Base-by-base conservation (phyloP, 495 filamentous ascomycete genomes). In the Arthonia radiata region DNA sequence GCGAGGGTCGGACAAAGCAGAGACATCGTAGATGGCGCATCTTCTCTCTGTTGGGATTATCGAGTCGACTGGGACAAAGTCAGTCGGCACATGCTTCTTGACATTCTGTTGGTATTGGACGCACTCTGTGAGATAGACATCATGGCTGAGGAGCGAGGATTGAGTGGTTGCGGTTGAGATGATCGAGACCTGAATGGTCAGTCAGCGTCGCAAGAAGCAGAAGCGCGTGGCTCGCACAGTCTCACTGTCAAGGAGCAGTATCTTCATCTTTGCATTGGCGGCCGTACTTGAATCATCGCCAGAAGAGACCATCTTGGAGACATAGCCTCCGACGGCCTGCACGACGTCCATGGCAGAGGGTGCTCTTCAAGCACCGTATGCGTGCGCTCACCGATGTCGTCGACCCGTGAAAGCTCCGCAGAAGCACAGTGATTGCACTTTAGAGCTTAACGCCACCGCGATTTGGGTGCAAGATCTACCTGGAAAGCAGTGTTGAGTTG, bases 21-120 rank as follows among this genome's bases (percentile, higher is more conserved):
- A 94, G 53, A 48, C 86, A 97, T 16, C 79, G 69, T 22, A 97
- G 56, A 53, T 97, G 86, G 44, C 86, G 72, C 86, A 94, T 94
- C 58, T 89, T 91, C 52, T 97, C 89, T 24, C 86, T 66, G 33
- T 76, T 69, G 27, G 58, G 51, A 43, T 93, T 97, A 43, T 92
- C 86, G 23, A 97, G 50, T 29, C 89, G 79, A 48, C 58, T 63
- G 32, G 4, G 22, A 8, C n/a, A n/a, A 28, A 5, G 22, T 1
- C 3, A 15, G 27, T 52, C 27, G 51, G 36, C 28, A 31, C 5
- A 4, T 4, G 17, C 13, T 26, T n/a, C 23, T 15, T 10, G 23
- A 23, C 8, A 15, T 25, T 4, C 5, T 13, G 14, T 13, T 15
- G 12, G 17, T 8, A 22, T 24, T 19, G 13, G 17, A 36, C 45